phyloP scores from a whole-genome alignment of 192 early-diverging fungal species.

The Rhizoclosmatium sp. region DNA sequence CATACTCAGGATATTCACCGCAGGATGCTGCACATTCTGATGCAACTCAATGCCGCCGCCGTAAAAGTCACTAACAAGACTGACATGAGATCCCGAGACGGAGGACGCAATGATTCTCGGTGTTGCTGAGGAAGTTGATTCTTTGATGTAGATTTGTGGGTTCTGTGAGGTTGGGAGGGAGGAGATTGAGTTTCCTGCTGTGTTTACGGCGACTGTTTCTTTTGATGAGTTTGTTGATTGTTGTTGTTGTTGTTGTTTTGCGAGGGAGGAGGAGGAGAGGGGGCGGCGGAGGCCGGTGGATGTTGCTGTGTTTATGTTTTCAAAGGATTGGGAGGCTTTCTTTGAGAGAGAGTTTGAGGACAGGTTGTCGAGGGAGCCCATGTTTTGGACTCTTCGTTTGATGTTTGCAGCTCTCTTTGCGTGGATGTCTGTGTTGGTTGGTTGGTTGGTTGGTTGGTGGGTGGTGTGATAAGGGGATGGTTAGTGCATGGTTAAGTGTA shows the following conservation, averaged over 20 bases:
- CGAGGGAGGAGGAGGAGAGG: neutral
- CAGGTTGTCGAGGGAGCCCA: constrained; percentile 14
- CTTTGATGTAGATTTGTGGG: neutral
- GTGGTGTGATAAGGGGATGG: too few relatives aligned
- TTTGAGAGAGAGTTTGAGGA: neutral
- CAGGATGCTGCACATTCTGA: constrained; percentile 17
- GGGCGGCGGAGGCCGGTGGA: neutral
- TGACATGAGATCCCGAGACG: neutral
- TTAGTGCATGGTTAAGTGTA: too few relatives aligned
- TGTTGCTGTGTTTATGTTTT: neutral
- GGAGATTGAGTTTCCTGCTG: neutral
- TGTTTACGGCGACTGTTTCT: constrained; percentile 15
- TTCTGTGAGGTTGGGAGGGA: neutral
- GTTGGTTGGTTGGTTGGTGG: neutral
- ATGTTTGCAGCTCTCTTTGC: constrained; percentile 21
- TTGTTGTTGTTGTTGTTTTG: neutral
- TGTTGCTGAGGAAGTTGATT: neutral
- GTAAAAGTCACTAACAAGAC: neutral
- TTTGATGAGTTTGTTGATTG: constrained; percentile 15
- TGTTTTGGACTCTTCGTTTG: constrained; percentile 10
- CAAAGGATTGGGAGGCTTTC: neutral
- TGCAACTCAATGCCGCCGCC: neutral
- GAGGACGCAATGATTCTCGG: neutral
- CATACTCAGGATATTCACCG: constrained; percentile 32
- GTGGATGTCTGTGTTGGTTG: neutral